These are phyloP conservation scores for Talinum fruticosum DNA, from an alignment of 148 eudicot genomes.

Conservation along the genomic window DNA sequence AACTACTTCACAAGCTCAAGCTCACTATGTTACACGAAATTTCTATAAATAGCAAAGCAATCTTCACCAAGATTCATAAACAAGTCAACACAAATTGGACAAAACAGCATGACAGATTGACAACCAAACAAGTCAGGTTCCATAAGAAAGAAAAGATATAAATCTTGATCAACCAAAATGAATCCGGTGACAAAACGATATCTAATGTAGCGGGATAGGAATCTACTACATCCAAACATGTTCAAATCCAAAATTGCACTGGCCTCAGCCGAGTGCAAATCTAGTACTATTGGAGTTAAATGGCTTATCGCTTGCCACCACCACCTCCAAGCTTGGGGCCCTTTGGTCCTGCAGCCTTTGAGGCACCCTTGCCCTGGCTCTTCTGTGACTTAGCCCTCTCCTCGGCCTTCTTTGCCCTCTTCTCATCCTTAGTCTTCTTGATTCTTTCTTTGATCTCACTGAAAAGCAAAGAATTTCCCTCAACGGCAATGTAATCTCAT, in stretches of 20 bases:
- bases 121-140: not conserved
- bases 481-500: not conserved
- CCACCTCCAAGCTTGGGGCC: slow-evolving; percentile 71
- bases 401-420: slow-evolving; percentile 61
- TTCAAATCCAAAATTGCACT: slow-evolving; percentile 19
- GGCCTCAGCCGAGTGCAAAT: slow-evolving; percentile 18
- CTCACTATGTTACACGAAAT: not conserved
- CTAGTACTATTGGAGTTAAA: slow-evolving; percentile 22
- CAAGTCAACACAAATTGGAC: not conserved
- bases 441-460: slow-evolving; percentile 74
- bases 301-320: slow-evolving; percentile 56
- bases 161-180: slow-evolving; percentile 18
- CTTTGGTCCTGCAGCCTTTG: slow-evolving; percentile 43
- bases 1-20: not conserved
- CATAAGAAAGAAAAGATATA: not conserved
- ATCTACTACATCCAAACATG: slow-evolving; percentile 23
- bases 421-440: slow-evolving; percentile 70
- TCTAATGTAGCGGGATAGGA: slow-evolving; percentile 13
- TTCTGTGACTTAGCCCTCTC: slow-evolving; percentile 40
- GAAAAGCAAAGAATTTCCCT: not conserved
- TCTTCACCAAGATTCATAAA: not conserved
- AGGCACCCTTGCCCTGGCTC: slow-evolving; percentile 33
- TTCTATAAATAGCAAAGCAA: not conserved
- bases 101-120: not conserved
- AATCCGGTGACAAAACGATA: slow-evolving; percentile 25